Evolutionary conservation across 139 green algal genomes (phyloP), one percentile per base, ranked within the genome.

Genomic region (Chlorella sorokiniana): DNA sequence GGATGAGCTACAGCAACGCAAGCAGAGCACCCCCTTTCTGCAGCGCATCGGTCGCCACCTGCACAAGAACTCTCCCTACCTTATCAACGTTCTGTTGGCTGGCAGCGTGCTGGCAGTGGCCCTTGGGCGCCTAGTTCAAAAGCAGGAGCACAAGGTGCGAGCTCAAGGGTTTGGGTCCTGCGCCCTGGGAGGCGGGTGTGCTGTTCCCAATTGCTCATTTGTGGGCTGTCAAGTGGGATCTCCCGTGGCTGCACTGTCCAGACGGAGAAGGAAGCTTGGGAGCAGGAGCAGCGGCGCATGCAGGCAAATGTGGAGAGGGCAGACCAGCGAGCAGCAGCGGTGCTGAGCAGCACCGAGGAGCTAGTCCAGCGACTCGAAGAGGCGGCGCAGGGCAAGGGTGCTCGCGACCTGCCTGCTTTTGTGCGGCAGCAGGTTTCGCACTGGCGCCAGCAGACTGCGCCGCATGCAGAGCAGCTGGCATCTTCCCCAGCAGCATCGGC

Each of bases 21-120:
- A 37, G 0, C 29, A 75, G 4, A 31, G 37, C 41, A 9, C 31
- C 52, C 76, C 76, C 8, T 23, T 86, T 38, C 1, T n/a, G 35
- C 51, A 67, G 27, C 80, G 83, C 14, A 16, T 91, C 4, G 27
- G 37, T 2, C 22, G 20, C 16, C 86, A 92, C 76, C 29, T 91
- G 0, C 33, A 44, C 23, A 69, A 68, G 35, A 71, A 91, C 76
- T 63, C 72, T 35, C 18, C 35, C 20, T 48, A 68, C 37, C 20
- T 92, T 3, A 44, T 78, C 33, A 88, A 89, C 44, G 40, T 89
- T 18, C 31, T 70, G 1, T 48, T 92, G 48, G 77, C 88, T 1
- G 84, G 78, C 37, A 64, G 73, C 6, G 63, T 91, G 45, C 81
- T 92, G 42, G 84, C 59, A 11, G 81, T 92, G 25, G 87, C 88